These are phyloP conservation scores for Cicer yamashitae DNA, from an alignment of 306 rosid species.

Conservation along the genomic window DNA sequence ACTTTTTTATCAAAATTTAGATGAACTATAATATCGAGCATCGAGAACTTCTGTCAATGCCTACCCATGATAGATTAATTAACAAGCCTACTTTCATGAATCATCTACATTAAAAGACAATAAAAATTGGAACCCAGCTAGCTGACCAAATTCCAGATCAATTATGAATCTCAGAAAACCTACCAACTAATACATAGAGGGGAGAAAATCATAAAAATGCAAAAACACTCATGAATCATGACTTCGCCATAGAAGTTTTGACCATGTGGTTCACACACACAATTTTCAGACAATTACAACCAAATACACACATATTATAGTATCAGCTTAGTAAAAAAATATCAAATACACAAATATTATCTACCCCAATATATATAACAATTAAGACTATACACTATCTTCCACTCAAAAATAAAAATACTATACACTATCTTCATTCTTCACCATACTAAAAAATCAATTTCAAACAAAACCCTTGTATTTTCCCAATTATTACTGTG, in stretches of 20 bases:
- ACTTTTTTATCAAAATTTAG: neutral
- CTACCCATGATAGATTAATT: conserved; percentile 3
- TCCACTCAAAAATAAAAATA: neutral
- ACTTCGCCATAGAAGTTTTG: neutral
- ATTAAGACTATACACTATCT: neutral
- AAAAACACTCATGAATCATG: neutral
- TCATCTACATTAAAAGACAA: neutral
- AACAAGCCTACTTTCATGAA: conserved; percentile 4
- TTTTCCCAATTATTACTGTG: neutral
- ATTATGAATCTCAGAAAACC: neutral
- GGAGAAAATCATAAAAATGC: neutral
- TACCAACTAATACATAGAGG: conserved; percentile 1
- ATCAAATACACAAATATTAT: conserved; percentile 1
- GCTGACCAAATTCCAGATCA: neutral
- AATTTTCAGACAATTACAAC: neutral
- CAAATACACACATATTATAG: neutral
- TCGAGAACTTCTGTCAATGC: conserved; percentile 3
- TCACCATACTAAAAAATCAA: conserved; percentile 11
- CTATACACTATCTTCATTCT: neutral
- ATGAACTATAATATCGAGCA: neutral
- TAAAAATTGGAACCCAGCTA: neutral
- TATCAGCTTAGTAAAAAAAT: conserved; percentile 5
- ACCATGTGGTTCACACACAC: no score
- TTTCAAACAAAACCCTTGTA: neutral
- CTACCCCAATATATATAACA: neutral